Percentiles rank a stretch among this genome's conserved stretches.
These are phyloP conservation scores for Colletotrichum horii DNA, from an alignment of 2,329 filamentous ascomycete species.

Conservation along the genomic window DNA sequence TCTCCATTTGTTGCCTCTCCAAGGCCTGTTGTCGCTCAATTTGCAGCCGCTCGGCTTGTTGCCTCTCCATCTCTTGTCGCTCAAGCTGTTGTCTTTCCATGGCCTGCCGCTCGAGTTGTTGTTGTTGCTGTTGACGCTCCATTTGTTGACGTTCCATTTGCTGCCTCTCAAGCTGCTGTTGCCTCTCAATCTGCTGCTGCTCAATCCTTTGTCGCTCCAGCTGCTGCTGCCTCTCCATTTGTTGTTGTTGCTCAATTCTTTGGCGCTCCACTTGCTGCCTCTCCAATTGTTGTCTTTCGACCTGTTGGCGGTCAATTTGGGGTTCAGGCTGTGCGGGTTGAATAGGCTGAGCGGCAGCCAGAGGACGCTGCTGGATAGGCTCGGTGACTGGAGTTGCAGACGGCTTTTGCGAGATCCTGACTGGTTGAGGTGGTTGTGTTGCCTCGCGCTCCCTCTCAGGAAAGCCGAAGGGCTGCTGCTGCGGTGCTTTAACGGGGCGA, in stretches of 20 bases:
- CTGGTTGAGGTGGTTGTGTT: conserved; percentile 38
- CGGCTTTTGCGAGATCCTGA: conserved; percentile 46
- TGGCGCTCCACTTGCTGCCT: conserved; percentile 24
- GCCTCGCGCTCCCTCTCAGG: conserved; percentile 46
- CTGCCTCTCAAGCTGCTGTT: conserved; percentile 22
- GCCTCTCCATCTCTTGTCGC: conserved; percentile 22
- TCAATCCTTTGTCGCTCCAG: conserved; percentile 28
- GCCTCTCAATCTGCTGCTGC: conserved; percentile 25
- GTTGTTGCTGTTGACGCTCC: background rate
- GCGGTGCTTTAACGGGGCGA: conserved; percentile 49
- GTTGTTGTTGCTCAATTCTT: conserved; percentile 23
- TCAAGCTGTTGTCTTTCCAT: conserved; percentile 26
- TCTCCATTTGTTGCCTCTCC: conserved; percentile 7
- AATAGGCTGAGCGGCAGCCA: conserved; percentile 39
- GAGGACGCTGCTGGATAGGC: conserved; percentile 36
- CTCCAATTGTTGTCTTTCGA: conserved; percentile 25
- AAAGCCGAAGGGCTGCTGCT: conserved; percentile 45
- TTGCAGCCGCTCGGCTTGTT: conserved; percentile 28
- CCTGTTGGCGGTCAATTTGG: conserved; percentile 26
- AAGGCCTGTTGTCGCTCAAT: conserved; percentile 19
- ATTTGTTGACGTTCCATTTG: background rate
- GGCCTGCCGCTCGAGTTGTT: background rate
- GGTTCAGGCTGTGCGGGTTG: conserved; percentile 36
- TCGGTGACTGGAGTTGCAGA: conserved; percentile 36
- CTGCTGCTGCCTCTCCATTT: conserved; percentile 32